phyloP scores from a whole-genome alignment of 345 rosid genomes.

The Eucalyptus regnans region DNA sequence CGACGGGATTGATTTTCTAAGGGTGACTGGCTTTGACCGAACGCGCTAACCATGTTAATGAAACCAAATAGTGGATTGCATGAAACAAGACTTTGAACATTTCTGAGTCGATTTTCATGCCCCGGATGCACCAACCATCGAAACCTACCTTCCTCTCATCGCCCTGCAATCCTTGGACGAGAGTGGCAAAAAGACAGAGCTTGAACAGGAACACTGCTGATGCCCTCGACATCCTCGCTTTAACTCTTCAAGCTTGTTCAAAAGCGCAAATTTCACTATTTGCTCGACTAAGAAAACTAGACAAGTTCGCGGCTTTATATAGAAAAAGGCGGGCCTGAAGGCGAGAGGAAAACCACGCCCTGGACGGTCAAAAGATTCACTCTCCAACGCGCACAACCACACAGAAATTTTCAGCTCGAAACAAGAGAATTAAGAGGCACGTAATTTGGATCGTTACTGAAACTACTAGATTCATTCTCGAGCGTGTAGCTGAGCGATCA shows the following conservation, averaged over 20 bases:
- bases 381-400: neutral
- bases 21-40: neutral
- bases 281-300: neutral
- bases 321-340: neutral
- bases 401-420: neutral
- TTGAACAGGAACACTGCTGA: neutral
- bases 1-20: neutral
- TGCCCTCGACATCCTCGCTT: neutral
- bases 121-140: neutral
- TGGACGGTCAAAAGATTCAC: neutral
- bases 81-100: neutral
- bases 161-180: neutral
- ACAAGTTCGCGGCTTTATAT: neutral
- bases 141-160: conserved; percentile 18
- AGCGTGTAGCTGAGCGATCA: neutral
- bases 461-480: neutral
- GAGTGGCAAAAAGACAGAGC: neutral
- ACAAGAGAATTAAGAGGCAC: neutral
- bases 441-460: neutral
- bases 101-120: neutral
- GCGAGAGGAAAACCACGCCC: neutral
- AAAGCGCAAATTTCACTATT: neutral
- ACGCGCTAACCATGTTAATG: neutral
- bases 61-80: neutral
- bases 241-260: neutral